Evolutionary conservation across 1,284 basidiomycete genomes (phyloP), one percentile per base, ranked within the genome.

Genomic region (Leccinum fallax): DNA sequence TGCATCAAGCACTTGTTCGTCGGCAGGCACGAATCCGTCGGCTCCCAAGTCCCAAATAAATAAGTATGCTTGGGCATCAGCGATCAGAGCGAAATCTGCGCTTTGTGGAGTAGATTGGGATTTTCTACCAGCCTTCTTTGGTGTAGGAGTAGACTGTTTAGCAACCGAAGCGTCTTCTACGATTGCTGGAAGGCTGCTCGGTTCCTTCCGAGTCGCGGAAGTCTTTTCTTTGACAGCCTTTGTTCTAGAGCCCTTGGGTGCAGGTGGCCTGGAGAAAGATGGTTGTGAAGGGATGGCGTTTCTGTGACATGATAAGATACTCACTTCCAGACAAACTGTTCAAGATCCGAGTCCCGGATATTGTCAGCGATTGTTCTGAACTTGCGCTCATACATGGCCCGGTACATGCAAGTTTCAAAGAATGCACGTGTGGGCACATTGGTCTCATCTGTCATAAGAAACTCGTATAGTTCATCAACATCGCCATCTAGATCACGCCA

Each of bases 301-400:
- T 36, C 28, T 48, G 55, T 2, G 15, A 36, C 4, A 26, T 24
- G 49, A 53, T 30, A 36, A 59, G 34, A 21, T 40, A 83, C 89
- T 74, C 65, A 92, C 92, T 83, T 82, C 85, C 87, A 92, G 34
- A 92, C 85, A 67, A 95, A 90, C 65, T 91, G 85, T 55, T 90
- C 84, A 30, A 95, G 78, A 57, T 92, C 88, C 4, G 80, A 74
- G 66, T 94, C 91, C 19, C 77, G 76, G 8, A 89, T 84, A 59
- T 80, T 82, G 64, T 95, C 91, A 19, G 92, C 92, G 64, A 84
- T 87, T 57, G 70, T 80, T 69, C 82, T 87, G 79, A 89, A 90
- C 80, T 95, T 96, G 78, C 93, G 85, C 75, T 98, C 96, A 76
- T 90, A 98, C 83, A 97, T 94, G 61, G 96, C 97, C 49, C 94